Conservation (phyloP, 192 early-diverging fungal species). For the Coemansia sp. region DNA sequence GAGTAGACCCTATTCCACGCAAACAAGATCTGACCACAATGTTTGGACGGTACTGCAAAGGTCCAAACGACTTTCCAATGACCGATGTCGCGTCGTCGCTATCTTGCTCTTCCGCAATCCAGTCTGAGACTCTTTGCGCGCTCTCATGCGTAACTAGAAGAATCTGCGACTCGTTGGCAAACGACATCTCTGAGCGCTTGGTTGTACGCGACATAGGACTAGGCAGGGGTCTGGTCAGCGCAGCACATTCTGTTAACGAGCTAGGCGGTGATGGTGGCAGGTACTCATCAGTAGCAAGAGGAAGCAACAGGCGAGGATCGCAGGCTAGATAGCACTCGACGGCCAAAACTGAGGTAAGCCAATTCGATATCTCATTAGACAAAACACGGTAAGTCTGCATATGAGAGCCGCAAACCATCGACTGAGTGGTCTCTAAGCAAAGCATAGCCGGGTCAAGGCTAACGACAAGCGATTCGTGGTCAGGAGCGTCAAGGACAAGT, state of each 20-base stretch:
- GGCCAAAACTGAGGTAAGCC: constrained; percentile 58
- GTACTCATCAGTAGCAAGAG: not conserved
- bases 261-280: not conserved
- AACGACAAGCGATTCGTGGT: constrained; percentile 30
- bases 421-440: constrained; percentile 28
- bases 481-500: constrained; percentile 58
- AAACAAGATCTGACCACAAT: constrained; percentile 60
- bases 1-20: constrained; percentile 36
- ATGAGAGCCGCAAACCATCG: constrained; percentile 34
- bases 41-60: constrained; percentile 71
- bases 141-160: constrained; percentile 68
- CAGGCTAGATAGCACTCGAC: constrained; percentile 56
- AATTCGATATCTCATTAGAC: constrained; percentile 37
- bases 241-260: not conserved
- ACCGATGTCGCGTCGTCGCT: not conserved
- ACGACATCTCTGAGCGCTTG: constrained; percentile 38
- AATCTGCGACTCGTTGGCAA: constrained; percentile 78
- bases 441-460: constrained; percentile 32
- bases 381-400: constrained; percentile 31
- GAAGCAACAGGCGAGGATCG: constrained; percentile 34
- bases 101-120: constrained; percentile 53
- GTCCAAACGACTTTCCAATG: constrained; percentile 18
- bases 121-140: constrained; percentile 58
- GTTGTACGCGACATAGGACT: not conserved
- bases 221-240: not conserved